These are phyloP conservation scores for Suhomyces sp. DNA, from an alignment of 805 yeast species.

Conservation along the genomic window DNA sequence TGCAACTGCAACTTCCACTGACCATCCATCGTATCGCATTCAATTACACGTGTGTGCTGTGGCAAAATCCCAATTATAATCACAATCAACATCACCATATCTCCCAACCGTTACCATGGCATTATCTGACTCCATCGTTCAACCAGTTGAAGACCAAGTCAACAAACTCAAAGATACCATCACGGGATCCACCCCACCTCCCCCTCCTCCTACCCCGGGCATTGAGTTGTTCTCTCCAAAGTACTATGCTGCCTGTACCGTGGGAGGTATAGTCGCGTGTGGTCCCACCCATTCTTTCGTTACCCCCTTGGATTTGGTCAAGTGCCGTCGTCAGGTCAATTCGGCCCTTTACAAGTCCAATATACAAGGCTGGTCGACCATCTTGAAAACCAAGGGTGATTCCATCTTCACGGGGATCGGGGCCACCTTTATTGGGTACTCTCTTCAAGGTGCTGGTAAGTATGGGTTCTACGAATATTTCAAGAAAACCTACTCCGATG, in stretches of 20 bases:
- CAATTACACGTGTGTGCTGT: too few relatives aligned
- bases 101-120: slow-evolving; percentile 7
- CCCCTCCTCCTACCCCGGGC: slow-evolving; percentile 13
- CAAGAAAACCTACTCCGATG: slow-evolving; percentile 71
- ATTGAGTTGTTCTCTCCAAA: slow-evolving; percentile 59
- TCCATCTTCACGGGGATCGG: slow-evolving; percentile 87
- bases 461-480: slow-evolving; percentile 93
- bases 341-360: slow-evolving; percentile 71
- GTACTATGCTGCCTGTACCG: slow-evolving; percentile 70
- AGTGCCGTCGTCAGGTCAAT: slow-evolving; percentile 89
- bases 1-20: too few relatives aligned
- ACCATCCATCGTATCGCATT: too few relatives aligned
- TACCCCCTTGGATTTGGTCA: slow-evolving; percentile 90
- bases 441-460: slow-evolving; percentile 96
- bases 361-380: slow-evolving; percentile 76
- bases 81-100: too few relatives aligned
- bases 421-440: slow-evolving; percentile 90
- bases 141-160: slow-evolving; percentile 30
- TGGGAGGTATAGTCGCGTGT: slow-evolving; percentile 85
- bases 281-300: slow-evolving; percentile 96
- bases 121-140: slow-evolving; percentile 30
- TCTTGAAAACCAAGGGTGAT: slow-evolving; percentile 72
- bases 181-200: slow-evolving; percentile 3
- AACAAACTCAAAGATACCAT: slow-evolving; percentile 16
- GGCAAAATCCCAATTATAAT: too few relatives aligned